Conservation (phyloP, 371 early-diverging fungal genomes). For the Umbelopsis sp. region DNA sequence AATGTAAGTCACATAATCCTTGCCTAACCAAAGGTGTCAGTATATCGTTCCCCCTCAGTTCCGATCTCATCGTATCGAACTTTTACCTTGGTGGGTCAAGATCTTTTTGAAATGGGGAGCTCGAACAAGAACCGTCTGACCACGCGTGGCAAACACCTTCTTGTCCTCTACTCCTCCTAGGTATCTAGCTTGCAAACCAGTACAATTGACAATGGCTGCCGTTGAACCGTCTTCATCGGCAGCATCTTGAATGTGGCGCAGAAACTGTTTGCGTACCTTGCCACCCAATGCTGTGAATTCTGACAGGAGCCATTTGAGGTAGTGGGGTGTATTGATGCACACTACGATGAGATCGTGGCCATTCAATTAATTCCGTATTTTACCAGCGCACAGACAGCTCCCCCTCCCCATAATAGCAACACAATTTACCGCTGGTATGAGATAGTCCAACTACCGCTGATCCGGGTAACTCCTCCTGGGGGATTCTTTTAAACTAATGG, state of each 20-base stretch:
- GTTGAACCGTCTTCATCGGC: constrained; percentile 33
- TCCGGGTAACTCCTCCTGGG: constrained; percentile 43
- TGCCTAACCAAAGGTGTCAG: constrained; percentile 16
- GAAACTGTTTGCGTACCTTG: constrained; percentile 33
- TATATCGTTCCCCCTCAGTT: not conserved
- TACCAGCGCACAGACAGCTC: not conserved
- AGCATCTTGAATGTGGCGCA: constrained; percentile 58
- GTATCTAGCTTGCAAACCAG: constrained; percentile 65
- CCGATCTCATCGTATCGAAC: too few species aligned
- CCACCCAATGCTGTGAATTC: constrained; percentile 63
- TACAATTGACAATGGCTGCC: constrained; percentile 75
- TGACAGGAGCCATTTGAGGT: constrained; percentile 63
- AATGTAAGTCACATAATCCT: constrained; percentile 61
- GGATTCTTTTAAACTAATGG: constrained; percentile 44
- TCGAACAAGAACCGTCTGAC: constrained; percentile 71
- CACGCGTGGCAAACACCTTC: constrained; percentile 69
- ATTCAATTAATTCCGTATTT: too few species aligned
- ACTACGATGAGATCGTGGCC: constrained; percentile 27
- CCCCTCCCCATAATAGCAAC: too few species aligned
- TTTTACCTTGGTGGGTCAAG: constrained; percentile 43
- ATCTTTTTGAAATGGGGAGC: constrained; percentile 65
- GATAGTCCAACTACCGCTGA: constrained; percentile 52
- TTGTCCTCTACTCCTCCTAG: constrained; percentile 76
- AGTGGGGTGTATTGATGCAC: constrained; percentile 62
- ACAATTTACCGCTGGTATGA: constrained; percentile 53